Conservation (phyloP, 371 early-diverging fungal species). For the Rhizopus delemar region DNA sequence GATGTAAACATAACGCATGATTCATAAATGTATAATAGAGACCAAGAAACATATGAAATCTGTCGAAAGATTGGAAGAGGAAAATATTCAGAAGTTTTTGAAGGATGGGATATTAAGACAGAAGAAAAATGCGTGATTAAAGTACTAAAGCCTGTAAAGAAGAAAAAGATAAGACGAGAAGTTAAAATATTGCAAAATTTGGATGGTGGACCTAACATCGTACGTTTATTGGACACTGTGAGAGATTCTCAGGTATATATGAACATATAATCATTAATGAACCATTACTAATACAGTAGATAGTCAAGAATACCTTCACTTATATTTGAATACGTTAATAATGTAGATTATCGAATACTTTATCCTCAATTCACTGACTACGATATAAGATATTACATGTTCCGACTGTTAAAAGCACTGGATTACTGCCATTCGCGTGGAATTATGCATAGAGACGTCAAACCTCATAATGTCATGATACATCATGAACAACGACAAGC, state of each 20-base stretch:
- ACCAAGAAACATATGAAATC: conserved; percentile 96
- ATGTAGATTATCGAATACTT: conserved; percentile 70
- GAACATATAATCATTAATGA: not conserved
- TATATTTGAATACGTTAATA: conserved; percentile 94
- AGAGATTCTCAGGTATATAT: conserved; percentile 82
- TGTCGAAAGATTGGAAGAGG: conserved; percentile 96
- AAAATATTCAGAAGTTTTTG: conserved; percentile 99
- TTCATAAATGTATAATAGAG: conserved; percentile 35
- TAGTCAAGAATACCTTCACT: conserved; percentile 90
- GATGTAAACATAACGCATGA: not conserved
- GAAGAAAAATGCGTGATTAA: conserved; percentile 94
- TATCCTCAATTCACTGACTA: conserved; percentile 80
- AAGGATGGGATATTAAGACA: conserved; percentile 83
- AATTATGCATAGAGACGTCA: conserved; percentile 99
- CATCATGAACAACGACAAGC: conserved; percentile 90
- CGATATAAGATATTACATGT: conserved; percentile 94
- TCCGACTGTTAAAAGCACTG: conserved; percentile 67
- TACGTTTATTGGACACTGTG: conserved; percentile 93
- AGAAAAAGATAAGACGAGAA: conserved; percentile 99
- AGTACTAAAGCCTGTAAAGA: conserved; percentile 97
- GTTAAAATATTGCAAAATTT: conserved; percentile 97
- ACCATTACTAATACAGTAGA: not conserved
- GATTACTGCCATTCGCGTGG: conserved; percentile 97
- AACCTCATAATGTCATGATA: conserved; percentile 99
- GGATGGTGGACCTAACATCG: conserved; percentile 90